Evolutionary conservation across 371 early-diverging fungal species (phyloP).

Genomic region (Zopfochytrium polystomum): DNA sequence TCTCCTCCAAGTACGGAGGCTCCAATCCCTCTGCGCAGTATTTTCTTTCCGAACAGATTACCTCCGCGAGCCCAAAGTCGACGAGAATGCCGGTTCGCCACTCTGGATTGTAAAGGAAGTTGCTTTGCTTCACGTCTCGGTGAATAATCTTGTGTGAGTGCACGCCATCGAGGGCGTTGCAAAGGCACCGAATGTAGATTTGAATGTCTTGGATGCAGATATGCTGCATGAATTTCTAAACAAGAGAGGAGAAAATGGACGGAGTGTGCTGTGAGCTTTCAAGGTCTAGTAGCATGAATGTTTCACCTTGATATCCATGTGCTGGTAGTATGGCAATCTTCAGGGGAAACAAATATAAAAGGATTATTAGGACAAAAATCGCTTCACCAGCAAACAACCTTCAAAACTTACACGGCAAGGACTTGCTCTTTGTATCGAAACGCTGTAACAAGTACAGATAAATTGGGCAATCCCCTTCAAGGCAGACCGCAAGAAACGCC

Average conservation of each 20-base stretch:
- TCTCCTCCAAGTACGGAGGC: no score
- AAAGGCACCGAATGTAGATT: slow-evolving; percentile 75
- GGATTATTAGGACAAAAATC: slow-evolving; percentile 1
- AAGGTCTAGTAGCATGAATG: no score
- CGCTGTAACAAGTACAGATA: slow-evolving; percentile 27
- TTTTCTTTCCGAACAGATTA: no score
- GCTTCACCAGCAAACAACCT: not conserved
- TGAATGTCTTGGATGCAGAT: slow-evolving; percentile 72
- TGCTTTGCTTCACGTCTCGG: slow-evolving; percentile 96
- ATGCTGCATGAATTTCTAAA: slow-evolving; percentile 35
- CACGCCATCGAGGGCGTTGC: slow-evolving; percentile 54
- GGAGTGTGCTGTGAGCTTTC: not conserved
- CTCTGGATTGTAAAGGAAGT: slow-evolving; percentile 83
- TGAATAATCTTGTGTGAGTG: slow-evolving; percentile 77
- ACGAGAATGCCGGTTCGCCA: slow-evolving; percentile 79
- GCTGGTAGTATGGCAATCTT: slow-evolving; percentile 80
- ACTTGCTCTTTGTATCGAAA: slow-evolving; percentile 3
- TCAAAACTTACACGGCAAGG: slow-evolving; percentile 22
- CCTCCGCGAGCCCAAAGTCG: slow-evolving; percentile 98
- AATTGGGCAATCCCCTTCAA: no score
- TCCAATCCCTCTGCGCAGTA: no score
- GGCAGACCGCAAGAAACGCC: no score
- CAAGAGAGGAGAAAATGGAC: not conserved
- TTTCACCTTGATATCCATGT: slow-evolving; percentile 79
- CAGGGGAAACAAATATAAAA: not conserved